These are phyloP conservation scores for Aspergillus bridgeri DNA, from an alignment of 495 filamentous ascomycete species.

Conservation along the genomic window DNA sequence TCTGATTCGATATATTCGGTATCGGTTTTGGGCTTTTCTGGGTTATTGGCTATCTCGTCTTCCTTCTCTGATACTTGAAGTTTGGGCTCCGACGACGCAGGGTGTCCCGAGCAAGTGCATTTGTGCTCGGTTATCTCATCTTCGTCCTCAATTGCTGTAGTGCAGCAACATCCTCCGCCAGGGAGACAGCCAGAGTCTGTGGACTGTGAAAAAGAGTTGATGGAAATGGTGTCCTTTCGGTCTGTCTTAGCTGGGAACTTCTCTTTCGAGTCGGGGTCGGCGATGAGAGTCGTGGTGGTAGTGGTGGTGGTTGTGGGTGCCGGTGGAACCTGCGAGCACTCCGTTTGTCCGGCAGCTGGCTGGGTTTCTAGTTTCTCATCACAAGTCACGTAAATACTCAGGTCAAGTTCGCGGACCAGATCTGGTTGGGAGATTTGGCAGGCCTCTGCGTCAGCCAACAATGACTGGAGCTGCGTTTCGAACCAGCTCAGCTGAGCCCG, in stretches of 20 bases:
- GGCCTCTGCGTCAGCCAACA: conserved; percentile 49
- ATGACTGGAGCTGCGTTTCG: conserved; percentile 55
- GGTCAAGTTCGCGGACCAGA: conserved; percentile 42
- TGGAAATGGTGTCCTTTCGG: conserved; percentile 16
- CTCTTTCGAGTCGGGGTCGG: conserved; percentile 1
- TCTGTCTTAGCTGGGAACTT: conserved; percentile 2
- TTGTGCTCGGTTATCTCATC: conserved; percentile 28
- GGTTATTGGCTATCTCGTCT: background rate
- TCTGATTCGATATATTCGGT: background rate
- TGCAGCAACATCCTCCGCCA: conserved; percentile 52
- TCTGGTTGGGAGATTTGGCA: conserved; percentile 26
- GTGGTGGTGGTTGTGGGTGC: background rate
- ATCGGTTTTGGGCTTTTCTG: background rate
- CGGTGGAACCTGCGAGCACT: conserved; percentile 4
- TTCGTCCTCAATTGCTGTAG: conserved; percentile 46
- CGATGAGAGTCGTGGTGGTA: background rate
- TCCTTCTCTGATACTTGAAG: conserved; percentile 1
- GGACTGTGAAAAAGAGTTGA: conserved; percentile 18
- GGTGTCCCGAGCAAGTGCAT: conserved; percentile 30
- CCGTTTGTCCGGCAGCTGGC: background rate
- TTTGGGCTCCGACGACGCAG: conserved; percentile 2
- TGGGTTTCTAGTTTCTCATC: conserved; percentile 41
- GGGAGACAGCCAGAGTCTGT: conserved; percentile 27
- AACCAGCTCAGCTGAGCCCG: conserved; percentile 69
- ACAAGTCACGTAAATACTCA: conserved; percentile 61